Percentiles rank a stretch among this genome's conserved stretches.
These are phyloP conservation scores for Urostyla sp. DNA, from an alignment of 73 alveolate genomes.

Conservation along the genomic window DNA sequence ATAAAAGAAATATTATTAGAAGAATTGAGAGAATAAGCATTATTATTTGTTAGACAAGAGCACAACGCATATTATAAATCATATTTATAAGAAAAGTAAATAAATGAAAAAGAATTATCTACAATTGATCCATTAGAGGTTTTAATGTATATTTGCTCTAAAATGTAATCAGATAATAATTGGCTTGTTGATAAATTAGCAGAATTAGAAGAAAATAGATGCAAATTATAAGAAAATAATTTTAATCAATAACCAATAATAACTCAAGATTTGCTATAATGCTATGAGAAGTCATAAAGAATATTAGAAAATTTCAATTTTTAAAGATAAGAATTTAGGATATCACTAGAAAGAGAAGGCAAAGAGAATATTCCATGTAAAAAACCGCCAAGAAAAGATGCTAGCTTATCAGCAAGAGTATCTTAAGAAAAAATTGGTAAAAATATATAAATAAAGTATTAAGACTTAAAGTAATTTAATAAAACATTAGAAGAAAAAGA, in stretches of 20 bases:
- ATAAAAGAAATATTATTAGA: not conserved
- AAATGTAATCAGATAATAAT: conserved; percentile 52
- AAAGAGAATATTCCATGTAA: conserved; percentile 9
- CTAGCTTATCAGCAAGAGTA: no score
- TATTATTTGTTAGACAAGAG: conserved; percentile 5
- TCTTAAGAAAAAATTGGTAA: no score
- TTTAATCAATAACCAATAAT: not conserved
- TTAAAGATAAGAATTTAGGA: not conserved
- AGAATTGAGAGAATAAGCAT: not conserved
- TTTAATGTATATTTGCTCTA: conserved; percentile 17
- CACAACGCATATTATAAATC: conserved; percentile 1
- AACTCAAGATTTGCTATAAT: conserved; percentile 7
- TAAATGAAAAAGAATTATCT: not conserved
- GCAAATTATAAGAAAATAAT: not conserved
- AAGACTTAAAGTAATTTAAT: no score
- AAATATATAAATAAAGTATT: no score
- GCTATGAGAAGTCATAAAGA: not conserved
- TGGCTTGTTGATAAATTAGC: conserved; percentile 68
- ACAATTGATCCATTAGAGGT: conserved; percentile 50
- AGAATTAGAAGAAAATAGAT: conserved; percentile 33
- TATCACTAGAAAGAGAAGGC: not conserved
- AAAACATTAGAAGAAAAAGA: no score
- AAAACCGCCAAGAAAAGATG: no score
- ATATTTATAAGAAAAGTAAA: not conserved
- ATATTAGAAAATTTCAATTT: not conserved